Evolutionary conservation across 768 basidiomycete genomes (phyloP).

Genomic region (Agaricus subrufescens): DNA sequence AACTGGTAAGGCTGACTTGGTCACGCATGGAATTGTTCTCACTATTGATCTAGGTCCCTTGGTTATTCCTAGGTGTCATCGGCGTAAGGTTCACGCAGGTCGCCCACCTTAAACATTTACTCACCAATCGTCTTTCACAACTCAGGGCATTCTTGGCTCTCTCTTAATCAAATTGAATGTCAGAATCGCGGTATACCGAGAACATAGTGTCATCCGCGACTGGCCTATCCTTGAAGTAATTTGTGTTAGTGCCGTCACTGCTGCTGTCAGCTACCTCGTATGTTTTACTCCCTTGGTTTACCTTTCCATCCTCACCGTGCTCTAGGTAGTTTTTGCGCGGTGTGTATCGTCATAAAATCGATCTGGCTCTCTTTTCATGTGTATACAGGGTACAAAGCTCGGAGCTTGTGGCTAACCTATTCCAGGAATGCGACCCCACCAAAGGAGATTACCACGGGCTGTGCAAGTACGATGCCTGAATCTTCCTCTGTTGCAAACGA

Average conservation of each 20-base stretch:
- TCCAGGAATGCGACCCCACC: constrained; percentile 73
- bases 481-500: background rate
- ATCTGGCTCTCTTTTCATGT: background rate
- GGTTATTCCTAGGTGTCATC: constrained; percentile 56
- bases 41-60: constrained; percentile 50
- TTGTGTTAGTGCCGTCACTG: constrained; percentile 57
- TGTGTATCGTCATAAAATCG: constrained; percentile 16
- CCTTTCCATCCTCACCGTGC: background rate
- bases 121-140: background rate
- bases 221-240: constrained; percentile 68
- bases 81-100: constrained; percentile 39
- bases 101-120: background rate
- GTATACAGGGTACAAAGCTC: constrained; percentile 60
- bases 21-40: background rate
- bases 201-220: constrained; percentile 47
- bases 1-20: constrained; percentile 42
- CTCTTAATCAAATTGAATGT: constrained; percentile 65
- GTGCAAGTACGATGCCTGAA: constrained; percentile 58
- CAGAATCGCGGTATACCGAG: constrained; percentile 55
- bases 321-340: constrained; percentile 65
- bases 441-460: constrained; percentile 70
- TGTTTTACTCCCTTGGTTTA: constrained; percentile 13
- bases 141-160: constrained; percentile 61
- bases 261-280: constrained; percentile 67
- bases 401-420: constrained; percentile 78